Conservation (phyloP, 768 basidiomycete species). For the Suillus alpinus region DNA sequence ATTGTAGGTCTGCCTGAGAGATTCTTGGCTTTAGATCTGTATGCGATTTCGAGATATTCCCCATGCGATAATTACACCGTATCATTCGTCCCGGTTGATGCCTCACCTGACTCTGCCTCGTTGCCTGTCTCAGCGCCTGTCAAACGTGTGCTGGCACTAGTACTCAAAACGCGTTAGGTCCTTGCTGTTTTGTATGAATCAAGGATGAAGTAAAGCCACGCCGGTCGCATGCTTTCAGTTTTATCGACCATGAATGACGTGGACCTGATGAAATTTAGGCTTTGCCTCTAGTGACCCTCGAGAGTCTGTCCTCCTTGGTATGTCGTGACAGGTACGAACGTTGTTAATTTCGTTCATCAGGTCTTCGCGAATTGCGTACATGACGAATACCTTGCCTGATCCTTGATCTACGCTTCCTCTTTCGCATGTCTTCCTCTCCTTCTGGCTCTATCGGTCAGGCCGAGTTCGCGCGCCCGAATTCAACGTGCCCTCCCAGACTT, state of each 20-base stretch:
- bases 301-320: constrained; percentile 19
- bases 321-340: constrained; percentile 25
- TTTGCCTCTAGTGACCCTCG: constrained; percentile 17
- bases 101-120: constrained; percentile 5
- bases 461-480: constrained; percentile 10
- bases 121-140: not conserved
- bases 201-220: not conserved
- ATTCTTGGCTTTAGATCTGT: not conserved
- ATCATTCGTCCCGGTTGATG: not conserved
- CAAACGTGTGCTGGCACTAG: not conserved
- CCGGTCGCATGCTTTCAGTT: constrained; percentile 8
- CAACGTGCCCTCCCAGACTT: constrained; percentile 16
- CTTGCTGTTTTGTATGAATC: not conserved
- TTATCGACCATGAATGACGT: constrained; percentile 9
- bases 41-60: not conserved
- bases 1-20: not conserved
- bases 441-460: constrained; percentile 9
- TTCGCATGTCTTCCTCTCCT: constrained; percentile 10
- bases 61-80: not conserved
- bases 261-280: constrained; percentile 16
- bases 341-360: constrained; percentile 10
- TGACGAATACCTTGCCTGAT: constrained; percentile 12
- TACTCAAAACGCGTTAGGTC: not conserved
- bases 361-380: constrained; percentile 5
- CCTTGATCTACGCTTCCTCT: constrained; percentile 17